A percentile compares a stretch with the other conserved stretches of the same genome.
Evolutionary conservation across 192 early-diverging fungal species (phyloP).

Genomic region (Cetraspora pellucida): DNA sequence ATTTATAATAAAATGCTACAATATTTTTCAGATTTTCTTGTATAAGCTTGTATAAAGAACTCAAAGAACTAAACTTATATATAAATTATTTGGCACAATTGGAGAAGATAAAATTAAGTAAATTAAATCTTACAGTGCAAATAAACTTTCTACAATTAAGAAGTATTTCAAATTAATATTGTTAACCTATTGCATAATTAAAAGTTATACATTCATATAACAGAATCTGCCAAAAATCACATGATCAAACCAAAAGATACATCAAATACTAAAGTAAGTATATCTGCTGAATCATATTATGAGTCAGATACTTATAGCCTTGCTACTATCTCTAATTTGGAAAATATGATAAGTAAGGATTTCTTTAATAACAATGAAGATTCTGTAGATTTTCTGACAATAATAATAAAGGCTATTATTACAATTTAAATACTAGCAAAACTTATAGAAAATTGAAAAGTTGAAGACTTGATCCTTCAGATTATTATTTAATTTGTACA

Average conservation of each 20-base stretch:
- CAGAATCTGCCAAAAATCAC: not conserved
- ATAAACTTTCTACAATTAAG: slow-evolving; percentile 32
- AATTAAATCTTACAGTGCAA: slow-evolving; percentile 33
- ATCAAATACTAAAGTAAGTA: not conserved
- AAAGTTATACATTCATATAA: slow-evolving; percentile 17
- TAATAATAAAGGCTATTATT: slow-evolving; percentile 7
- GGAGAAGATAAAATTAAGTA: slow-evolving; percentile 31
- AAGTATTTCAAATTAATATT: slow-evolving; percentile 8
- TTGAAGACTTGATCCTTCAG: not conserved
- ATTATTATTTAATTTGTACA: not conserved
- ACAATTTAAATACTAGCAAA: slow-evolving; percentile 9
- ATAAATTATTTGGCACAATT: slow-evolving; percentile 31
- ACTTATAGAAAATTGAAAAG: slow-evolving; percentile 6
- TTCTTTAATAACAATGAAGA: not conserved
- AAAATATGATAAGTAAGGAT: not conserved
- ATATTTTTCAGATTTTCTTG: slow-evolving; percentile 30
- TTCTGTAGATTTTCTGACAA: not conserved
- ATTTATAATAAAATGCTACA: slow-evolving; percentile 36
- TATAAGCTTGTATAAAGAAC: slow-evolving; percentile 31
- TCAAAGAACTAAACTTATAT: slow-evolving; percentile 32
- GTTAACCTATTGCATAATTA: not conserved
- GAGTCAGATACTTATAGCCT: not conserved
- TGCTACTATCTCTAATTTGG: not conserved
- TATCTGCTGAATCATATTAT: not conserved
- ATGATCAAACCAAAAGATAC: not conserved